Base-by-base conservation (phyloP, 2,329 filamentous ascomycete species). In the Dothideomycetes sp. region DNA sequence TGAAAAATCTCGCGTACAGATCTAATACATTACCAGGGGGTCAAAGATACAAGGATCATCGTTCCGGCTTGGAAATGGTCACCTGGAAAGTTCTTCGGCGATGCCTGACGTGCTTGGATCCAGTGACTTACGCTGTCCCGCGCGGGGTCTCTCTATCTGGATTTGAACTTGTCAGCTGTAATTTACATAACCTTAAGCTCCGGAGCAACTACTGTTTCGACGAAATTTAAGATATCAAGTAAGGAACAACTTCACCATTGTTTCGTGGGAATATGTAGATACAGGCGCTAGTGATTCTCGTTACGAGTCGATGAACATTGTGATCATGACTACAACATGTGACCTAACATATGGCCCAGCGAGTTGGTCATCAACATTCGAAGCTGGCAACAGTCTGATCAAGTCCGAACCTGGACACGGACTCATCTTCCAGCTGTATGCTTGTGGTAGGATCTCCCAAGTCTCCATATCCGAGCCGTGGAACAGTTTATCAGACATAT, bases 241-340 rank as follows among this genome's bases (percentile, higher is more conserved):
- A 34, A 19, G 5, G 31, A 34, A 19, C 31, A 34, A 34, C 31
- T 34, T 34, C 31, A 34, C 14, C 31, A 34, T 34, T 34, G 7
- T 17, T 34, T 34, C 17, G 31, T 34, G 31, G 31, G 31, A 34
- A 34, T 34, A 9, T 34, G 31, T 17, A 17, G 31, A 34, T 34
- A 34, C 31, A 5, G 14, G 19, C 31, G 31, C 31, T 34, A 34
- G 31, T 34, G 31, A 34, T 34, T 34, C 31, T 34, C 31, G 14
- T 17, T 34, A 17, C 31, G 31, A 34, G 31, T 34, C 31, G 31
- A 19, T 12, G 31, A 34, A 17, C n/a, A 34, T 34, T 34, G 31
- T 34, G 31, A 34, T 34, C 31, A 34, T 34, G 31, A 17, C 31
- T 34, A 34, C 31, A 34, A 34, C 31, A 34, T 34, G 14, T 34